These are phyloP conservation scores for Neofusicoccum sp. DNA, from an alignment of 2,329 filamentous ascomycete species.

Conservation along the genomic window DNA sequence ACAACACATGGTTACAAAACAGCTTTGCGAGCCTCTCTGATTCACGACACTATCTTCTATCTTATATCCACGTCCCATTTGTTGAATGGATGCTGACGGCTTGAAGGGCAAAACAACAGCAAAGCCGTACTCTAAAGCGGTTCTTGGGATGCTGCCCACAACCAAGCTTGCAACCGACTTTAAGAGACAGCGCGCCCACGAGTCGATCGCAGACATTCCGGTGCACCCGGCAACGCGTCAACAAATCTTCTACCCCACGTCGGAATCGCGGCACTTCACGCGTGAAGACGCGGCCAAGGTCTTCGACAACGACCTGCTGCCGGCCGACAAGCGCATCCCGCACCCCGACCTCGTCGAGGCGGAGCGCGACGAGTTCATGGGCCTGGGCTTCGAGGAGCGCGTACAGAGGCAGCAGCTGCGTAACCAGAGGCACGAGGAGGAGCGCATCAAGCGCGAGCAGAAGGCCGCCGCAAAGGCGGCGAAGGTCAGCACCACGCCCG, in stretches of 20 bases:
- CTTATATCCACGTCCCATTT: background rate
- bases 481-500: conserved; percentile 43
- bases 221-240: conserved; percentile 58
- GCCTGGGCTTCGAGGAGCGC: conserved; percentile 40
- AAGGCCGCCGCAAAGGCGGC: conserved; percentile 44
- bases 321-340: conserved; percentile 65
- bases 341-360: conserved; percentile 60
- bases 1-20: conserved; percentile 76
- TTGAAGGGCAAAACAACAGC: conserved; percentile 75
- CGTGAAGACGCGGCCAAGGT: conserved; percentile 66
- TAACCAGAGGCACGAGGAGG: conserved; percentile 41
- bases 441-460: conserved; percentile 42
- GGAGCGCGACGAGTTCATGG: conserved; percentile 40
- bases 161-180: conserved; percentile 30
- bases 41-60: conserved; percentile 26
- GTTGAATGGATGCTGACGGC: background rate
- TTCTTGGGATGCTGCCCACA: conserved; percentile 78
- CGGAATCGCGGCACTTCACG: conserved; percentile 67
- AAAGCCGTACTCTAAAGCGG: conserved; percentile 72
- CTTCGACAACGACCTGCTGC: conserved; percentile 61
- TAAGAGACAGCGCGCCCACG: conserved; percentile 51
- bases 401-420: conserved; percentile 30
- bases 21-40: conserved; percentile 79
- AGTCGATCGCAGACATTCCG: conserved; percentile 66
- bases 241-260: conserved; percentile 64